Conservation (phyloP, 2,329 filamentous ascomycete species). For the Shiraia bambusicola region DNA sequence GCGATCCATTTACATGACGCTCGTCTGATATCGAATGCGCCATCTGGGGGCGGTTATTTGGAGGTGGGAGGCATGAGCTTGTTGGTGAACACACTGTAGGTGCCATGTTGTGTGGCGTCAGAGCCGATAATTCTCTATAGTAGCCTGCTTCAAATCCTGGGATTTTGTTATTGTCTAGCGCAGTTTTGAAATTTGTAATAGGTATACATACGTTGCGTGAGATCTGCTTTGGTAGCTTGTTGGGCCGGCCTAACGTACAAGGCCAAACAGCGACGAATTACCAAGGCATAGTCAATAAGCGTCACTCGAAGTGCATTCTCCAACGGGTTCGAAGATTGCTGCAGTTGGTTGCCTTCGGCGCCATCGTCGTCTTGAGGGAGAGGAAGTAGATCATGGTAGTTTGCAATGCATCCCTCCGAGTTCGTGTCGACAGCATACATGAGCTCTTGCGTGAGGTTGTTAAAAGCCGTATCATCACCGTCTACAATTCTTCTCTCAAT, state of each 20-base stretch:
- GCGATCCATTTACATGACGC: conserved; percentile 28
- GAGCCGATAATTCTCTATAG: conserved; percentile 44
- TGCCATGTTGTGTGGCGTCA: conserved; percentile 41
- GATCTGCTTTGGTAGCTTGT: conserved; percentile 60
- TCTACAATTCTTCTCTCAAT: conserved; percentile 74
- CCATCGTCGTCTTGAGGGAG: conserved; percentile 44
- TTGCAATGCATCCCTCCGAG: conserved; percentile 74
- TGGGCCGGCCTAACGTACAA: conserved; percentile 66
- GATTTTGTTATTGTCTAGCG: conserved; percentile 23
- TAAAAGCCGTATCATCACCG: conserved; percentile 69
- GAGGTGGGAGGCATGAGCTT: conserved; percentile 35
- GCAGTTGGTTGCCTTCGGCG: conserved; percentile 43
- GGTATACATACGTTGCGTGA: conserved; percentile 62
- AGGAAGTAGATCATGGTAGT: conserved; percentile 74
- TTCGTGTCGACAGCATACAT: conserved; percentile 72
- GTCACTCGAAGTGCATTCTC: conserved; percentile 82
- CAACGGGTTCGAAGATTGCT: conserved; percentile 53
- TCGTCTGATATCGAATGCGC: conserved; percentile 28
- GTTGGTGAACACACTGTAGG: conserved; percentile 36
- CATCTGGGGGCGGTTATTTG: conserved; percentile 30
- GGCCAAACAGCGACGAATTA: conserved; percentile 78
- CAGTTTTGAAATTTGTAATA: not conserved
- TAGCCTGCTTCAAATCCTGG: conserved; percentile 51
- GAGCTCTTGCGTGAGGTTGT: conserved; percentile 72
- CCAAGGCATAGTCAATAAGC: conserved; percentile 83